Conservation (phyloP, 805 yeast genomes). For the Ascoidea tarda region DNA sequence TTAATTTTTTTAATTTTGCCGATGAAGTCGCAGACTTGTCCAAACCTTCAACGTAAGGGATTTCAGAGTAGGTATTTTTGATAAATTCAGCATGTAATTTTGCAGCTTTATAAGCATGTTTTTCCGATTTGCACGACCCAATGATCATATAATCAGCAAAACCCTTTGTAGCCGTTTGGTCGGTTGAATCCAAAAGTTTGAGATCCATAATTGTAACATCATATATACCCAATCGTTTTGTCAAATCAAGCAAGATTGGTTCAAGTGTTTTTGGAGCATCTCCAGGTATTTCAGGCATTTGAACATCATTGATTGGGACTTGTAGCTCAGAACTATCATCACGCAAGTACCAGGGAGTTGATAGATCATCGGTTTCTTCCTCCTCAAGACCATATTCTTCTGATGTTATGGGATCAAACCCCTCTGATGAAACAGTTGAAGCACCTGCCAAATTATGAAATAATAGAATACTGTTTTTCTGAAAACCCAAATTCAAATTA, state of each 20-base stretch:
- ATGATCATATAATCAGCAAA: constrained; percentile 40
- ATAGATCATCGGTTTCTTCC: neutral
- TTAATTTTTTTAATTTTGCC: constrained; percentile 34
- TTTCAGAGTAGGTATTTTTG: constrained; percentile 32
- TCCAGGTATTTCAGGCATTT: constrained; percentile 45
- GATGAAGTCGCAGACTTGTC: constrained; percentile 41
- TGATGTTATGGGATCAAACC: no score
- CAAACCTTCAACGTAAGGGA: constrained; percentile 60
- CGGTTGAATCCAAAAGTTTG: constrained; percentile 19
- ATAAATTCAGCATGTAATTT: constrained; percentile 39
- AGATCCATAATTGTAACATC: constrained; percentile 56
- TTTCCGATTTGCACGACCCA: constrained; percentile 62
- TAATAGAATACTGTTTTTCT: no score
- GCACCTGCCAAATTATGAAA: no score
- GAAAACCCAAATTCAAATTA: no score
- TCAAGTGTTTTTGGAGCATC: constrained; percentile 39
- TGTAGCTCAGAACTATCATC: constrained; percentile 24
- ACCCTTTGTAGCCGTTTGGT: constrained; percentile 24
- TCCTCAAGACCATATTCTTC: neutral
- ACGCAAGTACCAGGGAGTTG: constrained; percentile 50
- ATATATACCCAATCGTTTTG: constrained; percentile 48
- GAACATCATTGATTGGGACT: constrained; percentile 18
- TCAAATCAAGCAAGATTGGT: constrained; percentile 30
- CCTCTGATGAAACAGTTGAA: no score
- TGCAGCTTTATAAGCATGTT: constrained; percentile 63